These are phyloP conservation scores for Vitis rupestris DNA, from an alignment of 164 flowering plant genomes.

Conservation along the genomic window DNA sequence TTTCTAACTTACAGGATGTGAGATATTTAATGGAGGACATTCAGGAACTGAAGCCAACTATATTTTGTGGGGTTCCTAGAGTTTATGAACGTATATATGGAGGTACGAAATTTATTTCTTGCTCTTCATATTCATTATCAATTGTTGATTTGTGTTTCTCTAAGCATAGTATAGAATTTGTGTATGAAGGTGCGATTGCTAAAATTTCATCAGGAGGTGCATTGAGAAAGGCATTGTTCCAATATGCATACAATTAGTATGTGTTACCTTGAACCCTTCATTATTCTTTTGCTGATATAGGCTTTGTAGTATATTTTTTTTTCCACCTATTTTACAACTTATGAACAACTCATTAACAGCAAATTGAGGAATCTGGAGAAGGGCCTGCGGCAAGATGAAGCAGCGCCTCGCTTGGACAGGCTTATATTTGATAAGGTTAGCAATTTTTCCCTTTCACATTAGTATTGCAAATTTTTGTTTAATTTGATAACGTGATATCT, in stretches of 20 bases:
- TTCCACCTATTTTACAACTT: constrained; percentile 4
- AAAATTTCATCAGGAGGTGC: constrained; percentile 75
- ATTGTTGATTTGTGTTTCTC: neutral
- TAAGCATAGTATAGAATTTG: constrained; percentile 6
- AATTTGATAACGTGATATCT: neutral
- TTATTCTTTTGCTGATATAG: neutral
- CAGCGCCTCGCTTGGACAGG: constrained; percentile 82
- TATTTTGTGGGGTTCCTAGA: constrained; percentile 94
- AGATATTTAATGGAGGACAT: constrained; percentile 77
- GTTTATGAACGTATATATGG: constrained; percentile 84
- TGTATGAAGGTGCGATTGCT: constrained; percentile 56
- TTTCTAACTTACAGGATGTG: constrained; percentile 57
- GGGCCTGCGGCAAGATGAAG: constrained; percentile 75
- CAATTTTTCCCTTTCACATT: neutral
- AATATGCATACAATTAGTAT: constrained; percentile 85
- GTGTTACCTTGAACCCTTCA: constrained; percentile 16
- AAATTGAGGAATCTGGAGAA: constrained; percentile 72
- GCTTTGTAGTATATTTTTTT: neutral
- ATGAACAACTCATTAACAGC: constrained; percentile 40
- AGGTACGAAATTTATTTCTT: constrained; percentile 37
- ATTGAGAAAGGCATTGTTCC: constrained; percentile 61
- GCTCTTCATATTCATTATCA: neutral
- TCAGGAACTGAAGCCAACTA: constrained; percentile 75
- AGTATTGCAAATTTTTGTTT: neutral
- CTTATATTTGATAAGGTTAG: constrained; percentile 80